phyloP scores from a whole-genome alignment of 768 basidiomycete species.

The Boletus rubropictus region DNA sequence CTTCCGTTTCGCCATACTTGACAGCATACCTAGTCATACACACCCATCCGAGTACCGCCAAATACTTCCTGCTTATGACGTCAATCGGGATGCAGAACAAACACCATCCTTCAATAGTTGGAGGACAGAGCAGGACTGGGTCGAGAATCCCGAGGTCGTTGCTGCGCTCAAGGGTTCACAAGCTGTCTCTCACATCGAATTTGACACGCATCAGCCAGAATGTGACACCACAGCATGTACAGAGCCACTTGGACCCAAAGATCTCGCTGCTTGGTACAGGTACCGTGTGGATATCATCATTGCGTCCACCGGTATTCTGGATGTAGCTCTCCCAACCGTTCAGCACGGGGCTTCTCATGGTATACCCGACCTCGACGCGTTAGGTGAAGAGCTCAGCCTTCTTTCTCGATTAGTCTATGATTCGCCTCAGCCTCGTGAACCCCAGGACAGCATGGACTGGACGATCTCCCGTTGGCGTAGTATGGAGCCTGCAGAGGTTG shows the following conservation, averaged over 20 bases:
- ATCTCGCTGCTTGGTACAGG: conserved; percentile 73
- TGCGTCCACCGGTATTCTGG: conserved; percentile 64
- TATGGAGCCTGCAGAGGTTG: conserved; percentile 58
- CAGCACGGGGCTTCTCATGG: conserved; percentile 85
- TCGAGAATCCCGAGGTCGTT: conserved; percentile 44
- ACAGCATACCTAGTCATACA: conserved; percentile 68
- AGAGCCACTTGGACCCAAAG: conserved; percentile 14
- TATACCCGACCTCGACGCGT: conserved; percentile 68
- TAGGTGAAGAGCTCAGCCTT: conserved; percentile 89
- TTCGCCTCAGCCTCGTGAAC: conserved; percentile 41
- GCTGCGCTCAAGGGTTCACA: conserved; percentile 35
- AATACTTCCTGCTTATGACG: conserved; percentile 60
- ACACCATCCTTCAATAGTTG: conserved; percentile 33
- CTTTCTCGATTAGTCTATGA: conserved; percentile 87
- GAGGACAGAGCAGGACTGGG: conserved; percentile 55
- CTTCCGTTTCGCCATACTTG: conserved; percentile 62
- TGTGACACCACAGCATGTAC: conserved; percentile 2
- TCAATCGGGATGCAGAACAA: conserved; percentile 41
- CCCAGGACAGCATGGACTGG: conserved; percentile 57
- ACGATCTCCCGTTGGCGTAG: conserved; percentile 67
- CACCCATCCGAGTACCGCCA: conserved; percentile 56
- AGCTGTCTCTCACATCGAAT: conserved; percentile 7
- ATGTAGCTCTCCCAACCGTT: conserved; percentile 69
- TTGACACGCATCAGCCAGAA: conserved; percentile 10
- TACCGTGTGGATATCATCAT: conserved; percentile 58